Conservation (phyloP, 192 early-diverging fungal species). For the Podila epigama region DNA sequence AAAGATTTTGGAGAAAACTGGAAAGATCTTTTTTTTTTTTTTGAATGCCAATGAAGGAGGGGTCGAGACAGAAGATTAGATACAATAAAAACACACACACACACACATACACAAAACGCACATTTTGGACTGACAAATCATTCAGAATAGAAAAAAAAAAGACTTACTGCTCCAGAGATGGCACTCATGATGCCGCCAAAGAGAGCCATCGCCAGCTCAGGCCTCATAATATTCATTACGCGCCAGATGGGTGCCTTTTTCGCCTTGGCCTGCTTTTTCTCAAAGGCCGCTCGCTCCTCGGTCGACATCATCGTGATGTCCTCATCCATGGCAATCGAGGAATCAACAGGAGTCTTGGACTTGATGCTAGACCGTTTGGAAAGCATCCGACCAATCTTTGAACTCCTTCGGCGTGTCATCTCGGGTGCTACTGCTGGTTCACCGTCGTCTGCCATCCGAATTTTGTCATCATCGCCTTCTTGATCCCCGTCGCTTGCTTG, state of each 20-base stretch:
- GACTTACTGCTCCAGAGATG: slow-evolving; percentile 65
- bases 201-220: slow-evolving; percentile 55
- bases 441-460: too few relatives aligned
- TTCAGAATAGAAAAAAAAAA: too few relatives aligned
- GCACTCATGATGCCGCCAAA: slow-evolving; percentile 64
- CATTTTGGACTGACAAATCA: not conserved
- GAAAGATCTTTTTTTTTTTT: too few relatives aligned
- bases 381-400: not conserved
- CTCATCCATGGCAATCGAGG: slow-evolving; percentile 4
- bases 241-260: slow-evolving; percentile 56
- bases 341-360: slow-evolving; percentile 11
- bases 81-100: not conserved
- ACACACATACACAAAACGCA: not conserved
- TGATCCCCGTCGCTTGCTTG: not conserved
- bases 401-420: not conserved
- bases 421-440: not conserved
- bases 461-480: too few relatives aligned
- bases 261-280: slow-evolving; percentile 28
- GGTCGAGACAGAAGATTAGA: not conserved
- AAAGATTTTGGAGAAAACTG: slow-evolving; percentile 79
- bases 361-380: slow-evolving; percentile 1
- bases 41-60: too few relatives aligned
- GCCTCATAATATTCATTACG: slow-evolving; percentile 59
- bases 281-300: slow-evolving; percentile 13
- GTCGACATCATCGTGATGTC: slow-evolving; percentile 7